These are phyloP conservation scores for Penicillium hordei DNA, from an alignment of 2,329 filamentous ascomycete genomes.

Conservation along the genomic window DNA sequence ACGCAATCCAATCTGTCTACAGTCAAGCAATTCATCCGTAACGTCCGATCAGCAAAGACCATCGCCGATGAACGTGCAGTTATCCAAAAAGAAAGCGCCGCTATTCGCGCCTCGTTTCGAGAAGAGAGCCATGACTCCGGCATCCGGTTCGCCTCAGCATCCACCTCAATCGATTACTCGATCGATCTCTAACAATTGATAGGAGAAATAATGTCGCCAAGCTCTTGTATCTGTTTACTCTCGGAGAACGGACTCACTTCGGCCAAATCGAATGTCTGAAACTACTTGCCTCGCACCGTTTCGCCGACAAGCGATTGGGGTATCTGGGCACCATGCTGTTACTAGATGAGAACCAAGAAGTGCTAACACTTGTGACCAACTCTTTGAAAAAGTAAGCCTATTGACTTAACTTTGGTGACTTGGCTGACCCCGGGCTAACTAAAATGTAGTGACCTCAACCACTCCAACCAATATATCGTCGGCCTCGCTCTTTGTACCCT, in stretches of 20 bases:
- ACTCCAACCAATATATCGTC: slow-evolving; percentile 98
- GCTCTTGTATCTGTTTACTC: slow-evolving; percentile 94
- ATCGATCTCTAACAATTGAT: slow-evolving; percentile 29
- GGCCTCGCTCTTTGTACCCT: slow-evolving; percentile 93
- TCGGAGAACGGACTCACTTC: slow-evolving; percentile 96
- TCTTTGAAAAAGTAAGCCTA: slow-evolving; percentile 84
- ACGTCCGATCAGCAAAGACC: slow-evolving; percentile 96
- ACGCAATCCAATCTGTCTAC: slow-evolving; percentile 13
- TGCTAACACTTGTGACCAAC: slow-evolving; percentile 94
- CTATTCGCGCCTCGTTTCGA: slow-evolving; percentile 94
- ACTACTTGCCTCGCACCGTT: slow-evolving; percentile 90
- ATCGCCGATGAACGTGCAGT: slow-evolving; percentile 98
- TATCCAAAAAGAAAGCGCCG: slow-evolving; percentile 97
- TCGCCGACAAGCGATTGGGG: slow-evolving; percentile 94
- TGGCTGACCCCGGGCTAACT: slow-evolving; percentile 34
- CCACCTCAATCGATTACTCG: not conserved
- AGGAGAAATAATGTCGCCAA: slow-evolving; percentile 99
- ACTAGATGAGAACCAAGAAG: slow-evolving; percentile 97
- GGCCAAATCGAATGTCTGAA: slow-evolving; percentile 99
- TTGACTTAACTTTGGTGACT: not conserved
- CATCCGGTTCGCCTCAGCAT: slow-evolving; percentile 65
- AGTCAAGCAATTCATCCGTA: slow-evolving; percentile 99
- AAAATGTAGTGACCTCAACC: slow-evolving; percentile 75
- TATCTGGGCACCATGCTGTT: slow-evolving; percentile 95
- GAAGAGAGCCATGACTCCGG: slow-evolving; percentile 94